Evolutionary conservation across 768 basidiomycete genomes (phyloP).

Genomic region (Amanita brunnescens): DNA sequence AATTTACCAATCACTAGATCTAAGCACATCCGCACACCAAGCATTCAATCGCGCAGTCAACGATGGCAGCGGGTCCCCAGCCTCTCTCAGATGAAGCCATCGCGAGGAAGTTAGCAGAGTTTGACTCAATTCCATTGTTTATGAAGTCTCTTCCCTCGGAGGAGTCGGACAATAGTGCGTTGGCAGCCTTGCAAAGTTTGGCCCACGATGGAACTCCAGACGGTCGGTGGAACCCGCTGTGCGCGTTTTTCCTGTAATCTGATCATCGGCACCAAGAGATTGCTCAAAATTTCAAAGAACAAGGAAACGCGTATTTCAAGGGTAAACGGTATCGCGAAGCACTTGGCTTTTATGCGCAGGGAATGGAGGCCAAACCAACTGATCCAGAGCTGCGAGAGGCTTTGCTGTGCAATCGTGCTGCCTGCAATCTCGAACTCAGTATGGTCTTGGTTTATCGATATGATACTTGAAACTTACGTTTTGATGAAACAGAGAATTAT

Average conservation of each 20-base stretch:
- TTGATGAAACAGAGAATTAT: conserved; percentile 44
- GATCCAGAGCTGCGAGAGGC: conserved; percentile 50
- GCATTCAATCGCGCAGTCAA: neutral
- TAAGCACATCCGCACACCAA: too few species aligned
- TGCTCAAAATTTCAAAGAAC: conserved; percentile 88
- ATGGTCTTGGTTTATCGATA: conserved; percentile 17
- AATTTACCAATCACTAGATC: too few species aligned
- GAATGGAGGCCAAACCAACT: conserved; percentile 74
- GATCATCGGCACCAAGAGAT: conserved; percentile 45
- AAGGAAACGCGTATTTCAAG: conserved; percentile 92
- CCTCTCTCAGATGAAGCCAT: conserved; percentile 22
- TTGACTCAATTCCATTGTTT: conserved; percentile 78
- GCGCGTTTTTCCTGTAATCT: conserved; percentile 1
- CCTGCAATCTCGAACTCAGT: conserved; percentile 88
- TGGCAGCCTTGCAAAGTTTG: conserved; percentile 81
- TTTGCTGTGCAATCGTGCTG: conserved; percentile 83
- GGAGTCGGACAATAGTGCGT: conserved; percentile 48
- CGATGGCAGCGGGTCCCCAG: conserved; percentile 24
- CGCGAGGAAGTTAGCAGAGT: conserved; percentile 31
- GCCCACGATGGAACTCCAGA: conserved; percentile 88
- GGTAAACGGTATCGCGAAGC: conserved; percentile 86
- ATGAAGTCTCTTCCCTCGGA: conserved; percentile 82
- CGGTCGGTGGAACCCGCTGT: conserved; percentile 50
- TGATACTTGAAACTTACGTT: neutral
- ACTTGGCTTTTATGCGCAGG: conserved; percentile 82